Conservation (phyloP, 2,329 filamentous ascomycete species). For the Epichloe typhina region DNA sequence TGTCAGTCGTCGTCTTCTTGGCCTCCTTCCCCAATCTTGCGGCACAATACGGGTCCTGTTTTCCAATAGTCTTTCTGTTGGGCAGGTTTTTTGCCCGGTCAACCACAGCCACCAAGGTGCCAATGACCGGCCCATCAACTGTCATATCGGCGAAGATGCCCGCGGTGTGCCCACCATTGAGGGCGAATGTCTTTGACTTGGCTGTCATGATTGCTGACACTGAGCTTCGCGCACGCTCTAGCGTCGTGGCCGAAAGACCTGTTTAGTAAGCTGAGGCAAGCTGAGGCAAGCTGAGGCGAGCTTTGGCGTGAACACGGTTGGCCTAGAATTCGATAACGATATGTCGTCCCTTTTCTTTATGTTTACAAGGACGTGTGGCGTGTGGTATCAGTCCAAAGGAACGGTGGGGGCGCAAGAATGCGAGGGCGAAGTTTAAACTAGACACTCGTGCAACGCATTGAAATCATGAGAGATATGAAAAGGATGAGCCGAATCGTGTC, state of each 20-base stretch:
- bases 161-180: conserved; percentile 63
- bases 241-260: background rate
- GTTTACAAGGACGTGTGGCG: conserved; percentile 9
- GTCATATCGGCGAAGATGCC: conserved; percentile 93
- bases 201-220: conserved; percentile 29
- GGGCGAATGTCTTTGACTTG: conserved; percentile 39
- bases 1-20: conserved; percentile 90
- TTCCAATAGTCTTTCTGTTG: conserved; percentile 93
- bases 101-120: conserved; percentile 81
- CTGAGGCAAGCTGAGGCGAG: conserved; percentile 4
- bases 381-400: background rate
- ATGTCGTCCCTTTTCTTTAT: background rate
- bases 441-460: background rate
- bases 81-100: conserved; percentile 95
- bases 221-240: background rate
- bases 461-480: background rate
- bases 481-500: background rate
- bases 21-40: conserved; percentile 90
- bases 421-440: background rate
- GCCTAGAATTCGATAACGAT: background rate
- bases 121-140: conserved; percentile 83
- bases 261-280: background rate
- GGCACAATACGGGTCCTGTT: conserved; percentile 96
- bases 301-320: background rate
- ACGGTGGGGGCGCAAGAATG: background rate